Conservation (phyloP, 2,329 filamentous ascomycete genomes). For the Septoria petroselini region DNA sequence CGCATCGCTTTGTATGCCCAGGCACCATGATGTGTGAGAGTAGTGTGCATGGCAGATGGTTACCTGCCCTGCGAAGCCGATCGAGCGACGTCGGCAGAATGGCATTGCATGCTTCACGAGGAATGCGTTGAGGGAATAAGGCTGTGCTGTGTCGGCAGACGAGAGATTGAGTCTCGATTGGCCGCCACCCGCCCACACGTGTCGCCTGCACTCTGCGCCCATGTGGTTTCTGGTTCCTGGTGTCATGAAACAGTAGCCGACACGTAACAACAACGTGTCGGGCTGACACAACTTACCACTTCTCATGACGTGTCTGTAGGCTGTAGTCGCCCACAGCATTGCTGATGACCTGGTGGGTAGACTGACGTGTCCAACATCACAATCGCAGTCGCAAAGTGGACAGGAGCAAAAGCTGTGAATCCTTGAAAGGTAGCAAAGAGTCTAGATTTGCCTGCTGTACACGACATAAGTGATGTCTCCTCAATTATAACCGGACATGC, state of each 20-base stretch:
- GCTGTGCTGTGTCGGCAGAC: slow-evolving; percentile 10
- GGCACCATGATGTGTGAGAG: slow-evolving; percentile 24
- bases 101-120: slow-evolving; percentile 24
- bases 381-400: too few relatives aligned
- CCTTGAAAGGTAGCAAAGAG: too few relatives aligned
- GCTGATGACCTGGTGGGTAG: slow-evolving; percentile 17
- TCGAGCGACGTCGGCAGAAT: slow-evolving; percentile 21
- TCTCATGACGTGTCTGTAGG: slow-evolving; percentile 26
- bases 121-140: slow-evolving; percentile 20
- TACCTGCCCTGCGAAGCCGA: slow-evolving; percentile 22
- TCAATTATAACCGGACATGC: too few relatives aligned
- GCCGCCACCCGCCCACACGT: too few relatives aligned
- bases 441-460: not conserved
- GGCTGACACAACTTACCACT: slow-evolving; percentile 11
- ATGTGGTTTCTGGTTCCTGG: too few relatives aligned
- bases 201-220: slow-evolving; percentile 13
- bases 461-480: not conserved
- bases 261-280: too few relatives aligned
- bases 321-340: slow-evolving; percentile 25
- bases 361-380: too few relatives aligned
- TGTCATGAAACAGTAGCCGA: too few relatives aligned
- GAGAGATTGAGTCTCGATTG: slow-evolving; percentile 1
- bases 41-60: slow-evolving; percentile 22
- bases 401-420: too few relatives aligned
- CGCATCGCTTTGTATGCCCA: slow-evolving; percentile 27